Conservation (phyloP, 2,329 filamentous ascomycete species). For the Mollisia scopiformis region DNA sequence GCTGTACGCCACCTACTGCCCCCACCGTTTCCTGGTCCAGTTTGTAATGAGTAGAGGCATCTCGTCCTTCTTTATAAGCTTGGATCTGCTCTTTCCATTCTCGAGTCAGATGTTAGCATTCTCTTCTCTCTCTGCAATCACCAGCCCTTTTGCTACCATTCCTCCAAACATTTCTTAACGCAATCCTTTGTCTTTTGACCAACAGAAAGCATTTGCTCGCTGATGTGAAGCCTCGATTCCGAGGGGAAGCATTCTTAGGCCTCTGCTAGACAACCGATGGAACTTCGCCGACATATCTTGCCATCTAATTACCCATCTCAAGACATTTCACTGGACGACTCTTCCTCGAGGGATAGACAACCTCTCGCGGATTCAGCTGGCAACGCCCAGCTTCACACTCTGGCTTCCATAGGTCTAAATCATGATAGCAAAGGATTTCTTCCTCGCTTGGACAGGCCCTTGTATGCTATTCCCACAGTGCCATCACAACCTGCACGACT, state of each 20-base stretch:
- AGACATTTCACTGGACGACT: conserved; percentile 24
- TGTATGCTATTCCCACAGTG: conserved; percentile 31
- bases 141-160: conserved; percentile 31
- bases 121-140: conserved; percentile 25
- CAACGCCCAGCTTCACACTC: conserved; percentile 33
- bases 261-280: conserved; percentile 30
- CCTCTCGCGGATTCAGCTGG: conserved; percentile 35
- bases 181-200: conserved; percentile 35
- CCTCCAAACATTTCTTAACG: conserved; percentile 37
- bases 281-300: conserved; percentile 27
- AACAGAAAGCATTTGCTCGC: conserved; percentile 26
- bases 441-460: conserved; percentile 24
- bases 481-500: conserved; percentile 31
- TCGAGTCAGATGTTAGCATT: conserved; percentile 35
- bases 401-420: conserved; percentile 28
- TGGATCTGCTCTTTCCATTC: conserved; percentile 36
- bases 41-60: not conserved
- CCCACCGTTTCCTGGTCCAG: not conserved
- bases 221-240: conserved; percentile 13
- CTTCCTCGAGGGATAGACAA: conserved; percentile 24
- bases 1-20: conserved; percentile 23
- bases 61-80: conserved; percentile 33
- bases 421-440: conserved; percentile 34
- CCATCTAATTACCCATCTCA: conserved; percentile 27
- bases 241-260: conserved; percentile 34